These are phyloP conservation scores for Chrysosporium queenslandicum DNA, from an alignment of 2,329 filamentous ascomycete genomes.

Conservation along the genomic window DNA sequence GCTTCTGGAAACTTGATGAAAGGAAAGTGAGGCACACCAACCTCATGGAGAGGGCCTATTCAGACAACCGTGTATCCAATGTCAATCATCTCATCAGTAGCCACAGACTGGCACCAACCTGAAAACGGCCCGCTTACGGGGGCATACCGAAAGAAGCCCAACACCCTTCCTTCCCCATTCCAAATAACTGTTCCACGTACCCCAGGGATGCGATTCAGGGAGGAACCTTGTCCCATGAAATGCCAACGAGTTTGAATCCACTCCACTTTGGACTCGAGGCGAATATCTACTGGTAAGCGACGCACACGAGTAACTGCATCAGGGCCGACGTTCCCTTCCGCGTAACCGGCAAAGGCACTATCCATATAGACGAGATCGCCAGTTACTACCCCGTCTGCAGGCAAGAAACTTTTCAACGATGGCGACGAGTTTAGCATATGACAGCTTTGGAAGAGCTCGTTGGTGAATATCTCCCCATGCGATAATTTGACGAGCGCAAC, in stretches of 20 bases:
- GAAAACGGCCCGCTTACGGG: not conserved
- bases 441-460: not conserved
- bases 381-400: not conserved
- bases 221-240: constrained; percentile 14
- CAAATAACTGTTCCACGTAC: constrained; percentile 15
- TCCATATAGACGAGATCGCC: not conserved
- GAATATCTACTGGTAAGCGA: too few relatives aligned
- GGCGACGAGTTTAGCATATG: too few relatives aligned
- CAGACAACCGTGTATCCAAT: too few relatives aligned
- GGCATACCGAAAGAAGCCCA: constrained; percentile 15
- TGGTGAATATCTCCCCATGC: too few relatives aligned
- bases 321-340: not conserved
- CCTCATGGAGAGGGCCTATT: too few relatives aligned
- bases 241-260: constrained; percentile 14
- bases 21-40: too few relatives aligned
- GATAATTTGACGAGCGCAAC: too few relatives aligned
- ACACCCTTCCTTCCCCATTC: constrained; percentile 6
- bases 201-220: not conserved
- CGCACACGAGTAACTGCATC: too few relatives aligned
- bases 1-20: too few relatives aligned
- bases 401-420: not conserved
- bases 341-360: not conserved
- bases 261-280: not conserved
- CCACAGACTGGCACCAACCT: not conserved
- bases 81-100: not conserved